Conservation (phyloP, 495 filamentous ascomycete genomes). For the Niebla homalea region DNA sequence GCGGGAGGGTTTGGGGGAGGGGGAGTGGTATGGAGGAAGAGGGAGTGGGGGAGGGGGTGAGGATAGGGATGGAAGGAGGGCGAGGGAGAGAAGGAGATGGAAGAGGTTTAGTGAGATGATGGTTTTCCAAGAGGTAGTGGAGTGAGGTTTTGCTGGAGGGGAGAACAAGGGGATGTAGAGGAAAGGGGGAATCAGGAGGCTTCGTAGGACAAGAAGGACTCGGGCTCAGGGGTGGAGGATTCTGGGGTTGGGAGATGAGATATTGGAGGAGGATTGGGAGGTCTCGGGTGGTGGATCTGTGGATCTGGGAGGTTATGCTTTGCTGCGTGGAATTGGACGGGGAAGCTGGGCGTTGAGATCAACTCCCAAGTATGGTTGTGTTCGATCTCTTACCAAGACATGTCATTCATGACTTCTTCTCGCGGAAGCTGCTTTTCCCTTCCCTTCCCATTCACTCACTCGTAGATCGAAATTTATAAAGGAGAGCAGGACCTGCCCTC, state of each 20-base stretch:
- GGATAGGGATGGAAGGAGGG: constrained; percentile 3
- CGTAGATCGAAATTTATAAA: too few species aligned
- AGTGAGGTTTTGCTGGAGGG: not conserved
- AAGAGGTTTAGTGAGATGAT: not conserved
- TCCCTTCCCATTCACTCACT: too few species aligned
- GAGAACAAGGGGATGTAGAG: not conserved
- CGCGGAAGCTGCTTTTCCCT: too few species aligned
- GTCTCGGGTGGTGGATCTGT: too few species aligned
- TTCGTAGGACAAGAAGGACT: not conserved
- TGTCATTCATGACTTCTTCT: too few species aligned
- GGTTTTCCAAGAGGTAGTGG: not conserved
- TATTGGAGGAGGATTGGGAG: too few species aligned
- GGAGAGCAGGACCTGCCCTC: too few species aligned
- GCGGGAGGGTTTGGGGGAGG: constrained; percentile 9
- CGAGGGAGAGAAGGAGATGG: not conserved
- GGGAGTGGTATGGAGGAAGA: constrained; percentile 16
- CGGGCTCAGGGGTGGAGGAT: not conserved
- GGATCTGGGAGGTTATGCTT: too few species aligned
- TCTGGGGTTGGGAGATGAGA: not conserved
- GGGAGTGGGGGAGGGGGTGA: constrained; percentile 6
- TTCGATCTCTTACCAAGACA: too few species aligned
- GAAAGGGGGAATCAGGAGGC: not conserved
- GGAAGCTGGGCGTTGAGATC: too few species aligned
- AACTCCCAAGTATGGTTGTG: too few species aligned
- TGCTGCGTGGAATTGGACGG: too few species aligned